A percentile compares a stretch with the other conserved stretches of the same genome.
phyloP scores from a whole-genome alignment of 257 asterid genomes.

The Dorcoceras hygrometricum region DNA sequence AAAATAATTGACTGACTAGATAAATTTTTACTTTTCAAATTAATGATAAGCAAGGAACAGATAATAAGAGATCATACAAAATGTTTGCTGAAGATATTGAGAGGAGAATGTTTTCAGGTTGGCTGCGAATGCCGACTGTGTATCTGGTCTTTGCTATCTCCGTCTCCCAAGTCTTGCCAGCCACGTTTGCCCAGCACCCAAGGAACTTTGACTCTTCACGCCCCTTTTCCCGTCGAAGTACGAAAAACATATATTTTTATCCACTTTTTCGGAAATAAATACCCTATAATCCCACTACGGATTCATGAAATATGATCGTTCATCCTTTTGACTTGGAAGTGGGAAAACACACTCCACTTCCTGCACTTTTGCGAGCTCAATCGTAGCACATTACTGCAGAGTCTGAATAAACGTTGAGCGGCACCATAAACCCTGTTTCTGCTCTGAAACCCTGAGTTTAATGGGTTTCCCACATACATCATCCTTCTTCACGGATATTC shows the following conservation, averaged over 20 bases:
- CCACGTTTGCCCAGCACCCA: slow-evolving; percentile 31
- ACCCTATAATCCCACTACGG: not conserved
- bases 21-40: no score
- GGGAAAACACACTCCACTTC: not conserved
- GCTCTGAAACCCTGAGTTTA: not conserved
- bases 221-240: no score
- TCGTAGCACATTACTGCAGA: no score
- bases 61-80: no score
- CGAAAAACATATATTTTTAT: not conserved
- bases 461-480: slow-evolving; percentile 16
- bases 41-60: no score
- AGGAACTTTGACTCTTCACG: slow-evolving; percentile 18
- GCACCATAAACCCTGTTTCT: not conserved
- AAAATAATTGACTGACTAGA: no score
- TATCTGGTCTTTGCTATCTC: not conserved
- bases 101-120: no score
- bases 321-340: not conserved
- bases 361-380: no score
- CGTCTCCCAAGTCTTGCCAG: slow-evolving; percentile 31
- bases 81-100: no score
- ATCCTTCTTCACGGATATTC: slow-evolving; percentile 28
- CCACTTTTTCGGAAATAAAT: not conserved
- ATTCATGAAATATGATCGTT: not conserved
- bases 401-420: no score
- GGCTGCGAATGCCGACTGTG: no score